Conservation (phyloP, 768 basidiomycete species). For the Dictyophora rubrovolvata region DNA sequence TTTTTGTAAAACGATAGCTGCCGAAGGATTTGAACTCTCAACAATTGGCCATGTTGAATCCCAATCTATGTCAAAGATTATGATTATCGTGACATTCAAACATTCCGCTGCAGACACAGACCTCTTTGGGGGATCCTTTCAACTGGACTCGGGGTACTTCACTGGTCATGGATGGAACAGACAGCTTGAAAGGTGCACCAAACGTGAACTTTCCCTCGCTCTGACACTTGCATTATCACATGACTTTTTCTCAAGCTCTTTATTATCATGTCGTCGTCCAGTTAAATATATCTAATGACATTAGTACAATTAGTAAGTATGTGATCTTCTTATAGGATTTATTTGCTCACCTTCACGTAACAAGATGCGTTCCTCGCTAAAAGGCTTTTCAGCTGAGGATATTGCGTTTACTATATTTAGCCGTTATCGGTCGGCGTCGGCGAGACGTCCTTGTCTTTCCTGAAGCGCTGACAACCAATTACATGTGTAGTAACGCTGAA, state of each 20-base stretch:
- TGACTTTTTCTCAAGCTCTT: background rate
- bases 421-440: too few relatives aligned
- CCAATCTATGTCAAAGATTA: slow-evolving; percentile 18
- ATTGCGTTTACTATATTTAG: too few relatives aligned
- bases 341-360: too few relatives aligned
- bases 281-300: background rate
- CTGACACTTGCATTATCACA: background rate
- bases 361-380: too few relatives aligned
- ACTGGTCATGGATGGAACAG: too few relatives aligned
- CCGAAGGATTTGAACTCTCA: slow-evolving; percentile 21
- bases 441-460: too few relatives aligned
- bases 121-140: slow-evolving; percentile 12
- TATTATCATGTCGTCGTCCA: background rate
- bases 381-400: too few relatives aligned
- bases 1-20: slow-evolving; percentile 24
- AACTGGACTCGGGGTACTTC: background rate
- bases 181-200: too few relatives aligned
- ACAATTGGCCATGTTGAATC: slow-evolving; percentile 19
- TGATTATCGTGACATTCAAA: background rate
- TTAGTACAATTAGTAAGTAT: background rate
- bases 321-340: background rate
- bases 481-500: too few relatives aligned
- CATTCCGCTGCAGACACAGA: background rate
- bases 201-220: too few relatives aligned
- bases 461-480: too few relatives aligned